Evolutionary conservation across 1,139 yeast genomes (phyloP).

Genomic region (Taphrina pruni): DNA sequence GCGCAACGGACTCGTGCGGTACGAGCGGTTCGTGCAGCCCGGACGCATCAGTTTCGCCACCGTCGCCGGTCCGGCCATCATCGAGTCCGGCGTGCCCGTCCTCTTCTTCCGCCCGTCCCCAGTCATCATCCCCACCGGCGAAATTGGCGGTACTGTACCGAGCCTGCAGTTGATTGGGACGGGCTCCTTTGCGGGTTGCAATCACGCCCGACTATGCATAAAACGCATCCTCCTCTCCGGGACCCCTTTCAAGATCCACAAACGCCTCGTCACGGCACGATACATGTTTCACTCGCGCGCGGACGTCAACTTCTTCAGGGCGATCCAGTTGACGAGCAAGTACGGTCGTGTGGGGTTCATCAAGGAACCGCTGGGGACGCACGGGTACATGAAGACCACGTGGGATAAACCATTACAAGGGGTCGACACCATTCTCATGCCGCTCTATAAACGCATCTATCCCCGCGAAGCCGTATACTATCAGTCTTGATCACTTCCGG

Average conservation of each 20-base stretch:
- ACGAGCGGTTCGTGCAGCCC: constrained; percentile 80
- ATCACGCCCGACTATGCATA: constrained; percentile 81
- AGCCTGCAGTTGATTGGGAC: constrained; percentile 75
- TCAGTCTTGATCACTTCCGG: neutral
- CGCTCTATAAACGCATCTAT: constrained; percentile 82
- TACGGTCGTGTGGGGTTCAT: constrained; percentile 83
- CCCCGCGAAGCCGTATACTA: constrained; percentile 37
- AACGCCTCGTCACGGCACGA: constrained; percentile 85
- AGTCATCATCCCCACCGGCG: neutral
- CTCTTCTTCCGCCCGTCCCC: constrained; percentile 59
- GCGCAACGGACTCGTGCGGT: constrained; percentile 84
- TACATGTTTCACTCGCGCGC: constrained; percentile 96
- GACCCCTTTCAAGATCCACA: constrained; percentile 93
- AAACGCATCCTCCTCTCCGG: constrained; percentile 92
- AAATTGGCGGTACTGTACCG: no score
- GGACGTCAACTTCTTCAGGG: constrained; percentile 88
- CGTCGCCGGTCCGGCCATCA: constrained; percentile 84
- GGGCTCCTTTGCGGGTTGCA: constrained; percentile 87
- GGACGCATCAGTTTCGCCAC: constrained; percentile 82
- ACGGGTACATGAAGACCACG: constrained; percentile 95
- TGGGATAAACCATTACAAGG: constrained; percentile 90
- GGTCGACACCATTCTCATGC: constrained; percentile 93
- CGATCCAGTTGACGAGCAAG: constrained; percentile 89
- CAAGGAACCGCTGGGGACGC: constrained; percentile 95
- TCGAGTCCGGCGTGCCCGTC: constrained; percentile 63